Conservation (phyloP, 1,139 yeast genomes). For the Diutina ranongensis region DNA sequence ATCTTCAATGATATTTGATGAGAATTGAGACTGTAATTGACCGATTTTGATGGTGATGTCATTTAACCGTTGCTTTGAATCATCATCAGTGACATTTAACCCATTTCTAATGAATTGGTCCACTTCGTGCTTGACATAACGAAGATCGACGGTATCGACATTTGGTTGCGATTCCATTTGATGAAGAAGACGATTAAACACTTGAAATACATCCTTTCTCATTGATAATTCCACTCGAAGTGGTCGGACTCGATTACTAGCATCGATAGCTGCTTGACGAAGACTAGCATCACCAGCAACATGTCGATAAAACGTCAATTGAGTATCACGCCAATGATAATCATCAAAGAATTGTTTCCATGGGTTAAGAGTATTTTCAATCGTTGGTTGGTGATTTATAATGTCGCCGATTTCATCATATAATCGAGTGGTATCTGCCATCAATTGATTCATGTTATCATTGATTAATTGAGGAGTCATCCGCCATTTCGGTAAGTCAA, state of each 20-base stretch:
- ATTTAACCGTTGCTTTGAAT: too few relatives aligned
- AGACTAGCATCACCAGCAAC: slow-evolving; percentile 52
- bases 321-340: slow-evolving; percentile 30
- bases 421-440: too few relatives aligned
- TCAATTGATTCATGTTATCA: too few relatives aligned
- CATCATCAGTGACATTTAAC: too few relatives aligned
- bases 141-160: slow-evolving; percentile 60
- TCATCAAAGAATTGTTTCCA: slow-evolving; percentile 39
- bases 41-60: too few relatives aligned
- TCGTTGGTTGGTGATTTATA: slow-evolving; percentile 39
- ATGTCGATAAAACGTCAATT: slow-evolving; percentile 57
- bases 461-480: too few relatives aligned
- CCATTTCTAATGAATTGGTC: too few relatives aligned
- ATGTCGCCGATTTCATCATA: too few relatives aligned
- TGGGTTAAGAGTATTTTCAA: slow-evolving; percentile 44
- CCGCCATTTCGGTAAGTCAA: too few relatives aligned
- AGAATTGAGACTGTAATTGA: slow-evolving; percentile 21
- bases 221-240: slow-evolving; percentile 51
- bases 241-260: slow-evolving; percentile 45
- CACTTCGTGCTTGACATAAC: slow-evolving; percentile 42
- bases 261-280: slow-evolving; percentile 59
- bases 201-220: slow-evolving; percentile 57
- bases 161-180: slow-evolving; percentile 42
- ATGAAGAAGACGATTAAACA: slow-evolving; percentile 43
- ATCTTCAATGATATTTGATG: slow-evolving; percentile 64